Evolutionary conservation across 352 stramenopile genomes (phyloP).

Genomic region (Porosira glacialis): DNA sequence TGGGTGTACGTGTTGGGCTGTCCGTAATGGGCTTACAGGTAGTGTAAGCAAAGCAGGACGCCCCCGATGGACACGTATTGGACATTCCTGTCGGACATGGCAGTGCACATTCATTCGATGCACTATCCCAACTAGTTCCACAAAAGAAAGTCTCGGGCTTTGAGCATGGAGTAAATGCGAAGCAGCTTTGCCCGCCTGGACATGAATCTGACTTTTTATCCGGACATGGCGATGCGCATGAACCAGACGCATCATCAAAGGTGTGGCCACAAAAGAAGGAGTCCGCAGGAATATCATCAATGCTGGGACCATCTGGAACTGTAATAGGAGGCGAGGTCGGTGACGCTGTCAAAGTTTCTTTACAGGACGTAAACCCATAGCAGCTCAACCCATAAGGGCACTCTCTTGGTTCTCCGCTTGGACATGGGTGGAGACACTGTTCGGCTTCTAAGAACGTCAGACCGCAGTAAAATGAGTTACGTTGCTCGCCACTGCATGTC

Average conservation of each 20-base stretch:
- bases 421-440: constrained; percentile 10
- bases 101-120: constrained; percentile 32
- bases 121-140: constrained; percentile 31
- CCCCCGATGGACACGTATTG: constrained; percentile 39
- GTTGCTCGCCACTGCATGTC: constrained; percentile 50
- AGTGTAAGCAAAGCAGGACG: background rate
- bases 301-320: background rate
- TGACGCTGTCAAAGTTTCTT: constrained; percentile 21
- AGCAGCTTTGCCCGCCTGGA: constrained; percentile 64
- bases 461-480: constrained; percentile 20
- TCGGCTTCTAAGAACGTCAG: constrained; percentile 33
- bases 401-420: constrained; percentile 9
- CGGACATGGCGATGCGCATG: constrained; percentile 72
- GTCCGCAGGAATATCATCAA: constrained; percentile 38
- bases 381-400: constrained; percentile 29
- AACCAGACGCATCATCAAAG: constrained; percentile 62
- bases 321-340: background rate
- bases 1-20: background rate
- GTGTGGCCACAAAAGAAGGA: constrained; percentile 78
- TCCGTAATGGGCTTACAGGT: background rate
- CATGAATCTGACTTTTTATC: constrained; percentile 57
- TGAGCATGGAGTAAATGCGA: constrained; percentile 71
- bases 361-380: constrained; percentile 29
- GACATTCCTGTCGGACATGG: constrained; percentile 46
- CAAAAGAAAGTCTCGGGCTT: constrained; percentile 45